Base-by-base conservation (phyloP, 202 grass and related monocot genomes). In the Sporobolus alterniflorus region DNA sequence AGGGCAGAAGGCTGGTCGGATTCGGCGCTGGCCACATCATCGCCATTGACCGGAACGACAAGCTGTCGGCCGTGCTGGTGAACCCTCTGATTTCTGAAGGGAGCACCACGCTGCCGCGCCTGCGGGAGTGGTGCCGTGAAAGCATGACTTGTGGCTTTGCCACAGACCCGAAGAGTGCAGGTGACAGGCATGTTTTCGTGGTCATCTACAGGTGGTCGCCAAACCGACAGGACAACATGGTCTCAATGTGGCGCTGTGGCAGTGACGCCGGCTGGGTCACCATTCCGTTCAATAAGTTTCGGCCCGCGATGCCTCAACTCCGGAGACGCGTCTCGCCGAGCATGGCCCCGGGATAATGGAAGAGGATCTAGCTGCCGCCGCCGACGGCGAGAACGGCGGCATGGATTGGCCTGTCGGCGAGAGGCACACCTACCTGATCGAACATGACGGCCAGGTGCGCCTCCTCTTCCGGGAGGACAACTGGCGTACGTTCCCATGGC, bases 1-100 rank as follows among this genome's bases (percentile, higher is more conserved):
- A 42, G 73, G 73, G 52, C 34, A 75, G 15, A 17, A 36, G 64
- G 64, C 11, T 60, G 14, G 73, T 33, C 7, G 54, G 50, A 0
- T 59, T 9, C 5, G 71, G 71, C 7, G 51, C 73, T 36, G 54
- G 73, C 3, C 36, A 75, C 54, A 33, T 61, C 73, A 22, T 83
- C 16, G 46, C 31, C 10, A n/a, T 83, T 16, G 59, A 74, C 33
- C 49, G 13, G 1, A 59, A 16, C 7, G 80, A 82, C 15, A n/a
- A 73, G 1, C 21, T 64, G 0, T 64, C 43, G 2, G 80, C 69
- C 57, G 16, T 82, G 80, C 69, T 74, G 1, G 57, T 74, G 51
- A 74, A 83, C 26, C 59, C 59, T 31, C 59, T 71, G 1, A 26
- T 71, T 1, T 40, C 42, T 5, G 57, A 14, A 9, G 44, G 29